Evolutionary conservation across 768 basidiomycete genomes (phyloP), one percentile per base, ranked within the genome.

Genomic region (Tremella mesenterica): DNA sequence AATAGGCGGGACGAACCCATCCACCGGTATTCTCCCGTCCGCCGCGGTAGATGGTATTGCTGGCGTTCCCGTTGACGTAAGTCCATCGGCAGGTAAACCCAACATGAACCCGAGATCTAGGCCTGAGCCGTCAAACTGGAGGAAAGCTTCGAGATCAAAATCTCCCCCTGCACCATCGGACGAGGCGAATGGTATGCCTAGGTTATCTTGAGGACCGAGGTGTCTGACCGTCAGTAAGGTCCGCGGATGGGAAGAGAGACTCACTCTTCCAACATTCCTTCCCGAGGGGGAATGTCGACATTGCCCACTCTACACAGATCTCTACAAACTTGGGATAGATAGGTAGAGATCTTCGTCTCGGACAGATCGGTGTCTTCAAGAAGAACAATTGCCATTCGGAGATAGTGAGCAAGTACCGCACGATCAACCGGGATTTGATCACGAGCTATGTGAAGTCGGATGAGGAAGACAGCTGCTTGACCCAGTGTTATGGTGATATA

Each of bases 401-500:
- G 29, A 33, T 49, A 58, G 29, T 58, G 52, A 8, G 45, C 48
- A 4, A 53, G 27, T 16, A 58, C 57, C 9, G 51, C 39, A 5
- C 48, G 46, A 13, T 58, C 57, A 20, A 58, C 46, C 1, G 57
- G 57, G 18, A 50, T 50, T 4, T 21, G 27, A 28, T 21, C n/a
- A 16, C 50, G 23, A n/a, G 52, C 44, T 14, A 34, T 31, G 30
- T 53, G 43, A 3, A 58, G 47, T 1, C 57, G 57, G 16, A 58
- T 36, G 26, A 58, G 46, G 41, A 58, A 58, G 29, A 58, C 57
- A 2, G 60, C 60, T 7, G 60, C 60, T 44, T 61, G 60, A 27
- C 52, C 56, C 1, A 61, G 50, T 3, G 60, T 48, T 21, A 45
- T 58, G 18, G 51, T 50, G 21, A 57, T 46, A 29, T 58, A 61